phyloP scores from a whole-genome alignment of 2,329 filamentous ascomycete genomes.

The Triangularia verruculosa region DNA sequence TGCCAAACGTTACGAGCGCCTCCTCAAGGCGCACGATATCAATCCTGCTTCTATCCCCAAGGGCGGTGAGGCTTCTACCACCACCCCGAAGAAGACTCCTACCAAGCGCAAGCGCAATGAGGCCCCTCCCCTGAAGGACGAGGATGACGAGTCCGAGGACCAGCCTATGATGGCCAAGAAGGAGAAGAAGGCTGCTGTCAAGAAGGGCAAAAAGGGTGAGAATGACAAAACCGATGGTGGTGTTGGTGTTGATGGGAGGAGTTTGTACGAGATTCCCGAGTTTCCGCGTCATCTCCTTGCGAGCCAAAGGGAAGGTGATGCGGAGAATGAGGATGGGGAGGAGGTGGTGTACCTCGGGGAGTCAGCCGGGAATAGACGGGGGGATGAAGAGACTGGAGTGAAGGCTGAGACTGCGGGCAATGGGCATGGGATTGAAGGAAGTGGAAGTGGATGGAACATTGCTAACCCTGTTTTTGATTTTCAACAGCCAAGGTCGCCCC shows the following conservation, averaged over 20 bases:
- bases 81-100: background rate
- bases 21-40: slow-evolving; percentile 28
- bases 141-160: slow-evolving; percentile 13
- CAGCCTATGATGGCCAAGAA: slow-evolving; percentile 15
- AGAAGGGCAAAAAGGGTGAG: slow-evolving; percentile 21
- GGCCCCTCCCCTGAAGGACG: background rate
- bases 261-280: background rate
- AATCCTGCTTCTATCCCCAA: slow-evolving; percentile 8
- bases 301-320: background rate
- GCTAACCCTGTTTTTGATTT: background rate
- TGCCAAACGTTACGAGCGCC: slow-evolving; percentile 31
- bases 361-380: background rate
- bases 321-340: background rate
- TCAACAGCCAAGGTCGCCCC: background rate
- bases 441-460: background rate
- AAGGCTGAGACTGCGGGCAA: background rate
- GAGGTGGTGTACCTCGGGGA: background rate
- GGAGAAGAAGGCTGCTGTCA: slow-evolving; percentile 17
- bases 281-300: background rate
- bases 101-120: background rate
- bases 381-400: background rate
- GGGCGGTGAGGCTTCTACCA: background rate
- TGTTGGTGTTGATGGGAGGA: slow-evolving; percentile 16
- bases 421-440: background rate
- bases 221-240: slow-evolving; percentile 11